Conservation (phyloP, 805 yeast genomes). For the Saturnispora zaruensis region DNA sequence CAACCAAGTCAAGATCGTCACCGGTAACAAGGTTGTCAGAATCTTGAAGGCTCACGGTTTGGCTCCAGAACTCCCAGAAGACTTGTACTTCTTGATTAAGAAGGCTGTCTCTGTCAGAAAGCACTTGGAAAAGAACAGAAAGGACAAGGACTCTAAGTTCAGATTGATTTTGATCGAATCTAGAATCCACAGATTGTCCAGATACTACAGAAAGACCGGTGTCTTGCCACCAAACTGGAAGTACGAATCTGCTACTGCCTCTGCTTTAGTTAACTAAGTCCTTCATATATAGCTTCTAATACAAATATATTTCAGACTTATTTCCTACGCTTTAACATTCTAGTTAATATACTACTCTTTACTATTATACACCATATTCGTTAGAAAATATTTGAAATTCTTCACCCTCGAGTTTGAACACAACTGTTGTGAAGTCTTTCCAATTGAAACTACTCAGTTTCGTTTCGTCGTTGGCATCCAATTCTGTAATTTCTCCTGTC, state of each 20-base stretch:
- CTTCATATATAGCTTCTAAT: constrained; percentile 3
- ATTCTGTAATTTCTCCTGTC: constrained; percentile 11
- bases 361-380: constrained; percentile 2
- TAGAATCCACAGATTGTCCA: constrained; percentile 99
- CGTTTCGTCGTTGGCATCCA: constrained; percentile 24
- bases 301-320: not conserved
- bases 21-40: constrained; percentile 99
- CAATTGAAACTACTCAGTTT: constrained; percentile 27
- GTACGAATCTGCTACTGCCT: constrained; percentile 99
- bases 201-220: constrained; percentile 99
- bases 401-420: constrained; percentile 33
- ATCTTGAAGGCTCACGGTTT: constrained; percentile 98
- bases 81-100: constrained; percentile 96
- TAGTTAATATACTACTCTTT: not conserved
- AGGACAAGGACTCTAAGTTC: constrained; percentile 99
- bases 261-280: constrained; percentile 95
- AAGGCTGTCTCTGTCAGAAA: constrained; percentile 99
- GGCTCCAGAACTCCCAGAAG: constrained; percentile 99
- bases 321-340: not conserved
- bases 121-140: constrained; percentile 99
- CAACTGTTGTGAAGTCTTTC: constrained; percentile 34
- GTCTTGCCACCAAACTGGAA: constrained; percentile 99
- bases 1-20: constrained; percentile 91
- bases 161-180: constrained; percentile 99
- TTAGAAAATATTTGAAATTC: constrained; percentile 25